Base-by-base conservation (phyloP, 257 asterid genomes). In the Solanum chilense region DNA sequence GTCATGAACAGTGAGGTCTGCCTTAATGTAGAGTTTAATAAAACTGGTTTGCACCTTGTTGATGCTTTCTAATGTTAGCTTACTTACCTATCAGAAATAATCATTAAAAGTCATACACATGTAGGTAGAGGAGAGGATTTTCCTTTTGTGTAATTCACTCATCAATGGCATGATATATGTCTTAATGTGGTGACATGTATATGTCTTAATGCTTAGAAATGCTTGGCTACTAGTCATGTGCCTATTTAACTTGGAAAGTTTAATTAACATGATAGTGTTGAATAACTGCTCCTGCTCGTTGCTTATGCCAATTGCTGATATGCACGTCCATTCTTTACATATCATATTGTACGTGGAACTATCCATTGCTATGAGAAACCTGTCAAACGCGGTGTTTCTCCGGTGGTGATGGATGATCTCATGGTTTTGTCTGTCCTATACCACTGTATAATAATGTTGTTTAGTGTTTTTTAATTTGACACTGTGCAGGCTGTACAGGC, bases 401-500 rank as follows among this genome's bases (percentile, higher is more conserved):
- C n/a, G 1, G 23, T 76, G 83, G 31, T 3, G 85, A 49, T 29
- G 47, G 69, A 49, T 81, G 45, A 81, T 81, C 69, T 49, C 0
- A 31, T 49, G 66, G 44, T 12, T 27, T 78, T 47, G 68, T 27
- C 41, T 78, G n/a, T 80, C 41, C 64, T 1, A 45, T 25, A 25
- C n/a, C 27, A 25, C 25, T 3, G 16, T 47, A 27, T 44, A 29
- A 47, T 78, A 47, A 78, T 20, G 18, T 45, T 78, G 41, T 27
- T 44, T 2, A 15, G 64, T 45, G 16, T 11, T 29, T 6, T 62
- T 41, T 47, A 41, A 66, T 41, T 74, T 27, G 83, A 76, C 21
- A 33, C 56, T 78, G 62, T 90, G 90, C 92, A 97, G 99, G 99
- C 98, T 64, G 99, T 96, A 44, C 98, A 96, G 92, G 98, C 97